Conservation (phyloP, 1,284 basidiomycete species). For the Rhodotorula sp. region DNA sequence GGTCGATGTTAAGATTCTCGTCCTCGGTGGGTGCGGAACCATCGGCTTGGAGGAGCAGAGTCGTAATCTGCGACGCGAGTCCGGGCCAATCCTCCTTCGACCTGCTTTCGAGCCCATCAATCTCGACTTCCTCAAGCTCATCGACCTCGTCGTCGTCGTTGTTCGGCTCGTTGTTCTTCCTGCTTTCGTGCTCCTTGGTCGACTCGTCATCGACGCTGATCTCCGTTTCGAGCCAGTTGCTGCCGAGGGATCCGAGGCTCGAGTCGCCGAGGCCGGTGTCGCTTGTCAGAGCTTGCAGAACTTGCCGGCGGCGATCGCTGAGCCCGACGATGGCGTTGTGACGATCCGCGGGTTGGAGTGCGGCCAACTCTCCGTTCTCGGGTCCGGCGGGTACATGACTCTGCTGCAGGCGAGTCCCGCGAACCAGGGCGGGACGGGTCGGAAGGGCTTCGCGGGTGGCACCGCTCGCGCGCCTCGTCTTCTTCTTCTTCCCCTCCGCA, state of each 20-base stretch:
- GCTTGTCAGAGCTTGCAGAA: not conserved
- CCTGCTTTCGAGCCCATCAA: not conserved
- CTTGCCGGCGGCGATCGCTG: conserved; percentile 2
- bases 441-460: too few species aligned
- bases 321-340: conserved; percentile 6
- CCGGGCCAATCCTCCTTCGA: not conserved
- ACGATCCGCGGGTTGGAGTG: not conserved
- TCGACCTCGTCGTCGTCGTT: not conserved
- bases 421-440: too few species aligned
- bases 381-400: not conserved
- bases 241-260: too few species aligned
- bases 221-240: not conserved
- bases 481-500: conserved; percentile 1
- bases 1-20: too few species aligned
- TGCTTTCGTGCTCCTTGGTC: too few species aligned
- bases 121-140: conserved; percentile 5
- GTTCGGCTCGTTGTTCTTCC: not conserved
- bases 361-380: too few species aligned
- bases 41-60: too few species aligned
- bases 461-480: not conserved
- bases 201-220: not conserved
- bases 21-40: too few species aligned
- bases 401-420: not conserved
- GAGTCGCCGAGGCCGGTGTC: not conserved
- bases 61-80: too few species aligned